Conservation (phyloP, 2,329 filamentous ascomycete species). For the Colletotrichum orchidophilum region DNA sequence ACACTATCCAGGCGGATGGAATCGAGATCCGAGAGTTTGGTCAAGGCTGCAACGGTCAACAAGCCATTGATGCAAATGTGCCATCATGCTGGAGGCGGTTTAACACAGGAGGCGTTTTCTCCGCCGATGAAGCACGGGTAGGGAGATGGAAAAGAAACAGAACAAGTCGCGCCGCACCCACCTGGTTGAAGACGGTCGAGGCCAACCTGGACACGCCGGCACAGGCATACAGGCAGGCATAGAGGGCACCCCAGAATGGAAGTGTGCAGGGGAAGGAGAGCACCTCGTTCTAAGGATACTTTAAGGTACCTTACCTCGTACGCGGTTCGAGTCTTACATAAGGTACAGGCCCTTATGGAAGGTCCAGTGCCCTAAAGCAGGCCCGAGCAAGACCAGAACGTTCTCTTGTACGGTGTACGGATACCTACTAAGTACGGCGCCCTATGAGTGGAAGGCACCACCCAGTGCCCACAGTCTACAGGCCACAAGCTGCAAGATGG, state of each 20-base stretch:
- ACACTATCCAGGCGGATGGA: constrained; percentile 16
- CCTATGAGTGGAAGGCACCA: background rate
- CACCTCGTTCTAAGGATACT: too few relatives aligned
- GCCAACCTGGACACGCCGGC: background rate
- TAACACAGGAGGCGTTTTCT: constrained; percentile 25
- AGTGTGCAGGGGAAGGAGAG: too few relatives aligned
- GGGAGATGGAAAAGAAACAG: constrained; percentile 10
- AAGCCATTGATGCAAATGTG: constrained; percentile 31
- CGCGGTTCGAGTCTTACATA: too few relatives aligned
- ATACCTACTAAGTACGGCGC: too few relatives aligned
- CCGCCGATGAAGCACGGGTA: constrained; percentile 20
- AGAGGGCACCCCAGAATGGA: too few relatives aligned
- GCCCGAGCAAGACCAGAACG: too few relatives aligned
- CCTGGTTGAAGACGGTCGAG: background rate
- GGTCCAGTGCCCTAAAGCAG: too few relatives aligned
- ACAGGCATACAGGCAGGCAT: too few relatives aligned
- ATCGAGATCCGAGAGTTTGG: constrained; percentile 15
- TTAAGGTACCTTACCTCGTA: too few relatives aligned
- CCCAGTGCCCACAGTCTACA: background rate
- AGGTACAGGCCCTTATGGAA: too few relatives aligned
- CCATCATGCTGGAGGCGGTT: constrained; percentile 15
- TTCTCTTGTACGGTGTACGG: too few relatives aligned
- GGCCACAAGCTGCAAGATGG: background rate
- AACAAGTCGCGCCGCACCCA: background rate
- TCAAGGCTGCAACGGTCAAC: constrained; percentile 28